Evolutionary conservation across 768 basidiomycete species (phyloP).

Genomic region (Tulasnella sp.): DNA sequence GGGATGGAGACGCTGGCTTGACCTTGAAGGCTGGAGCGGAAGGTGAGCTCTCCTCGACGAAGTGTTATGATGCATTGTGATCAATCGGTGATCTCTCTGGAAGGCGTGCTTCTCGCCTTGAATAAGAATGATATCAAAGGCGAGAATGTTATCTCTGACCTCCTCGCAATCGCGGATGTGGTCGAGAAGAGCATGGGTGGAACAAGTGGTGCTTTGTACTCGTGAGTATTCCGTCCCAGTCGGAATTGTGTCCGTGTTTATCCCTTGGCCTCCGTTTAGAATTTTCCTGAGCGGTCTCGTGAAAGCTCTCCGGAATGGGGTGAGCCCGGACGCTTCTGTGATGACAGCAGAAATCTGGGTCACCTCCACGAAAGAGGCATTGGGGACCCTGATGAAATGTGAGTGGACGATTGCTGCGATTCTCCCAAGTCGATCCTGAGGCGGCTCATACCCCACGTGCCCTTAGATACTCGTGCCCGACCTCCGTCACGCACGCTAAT

Average conservation of each 20-base stretch:
- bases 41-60: slow-evolving; percentile 33
- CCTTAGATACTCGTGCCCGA: slow-evolving; percentile 63
- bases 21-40: slow-evolving; percentile 66
- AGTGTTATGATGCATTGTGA: slow-evolving; percentile 16
- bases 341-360: slow-evolving; percentile 49
- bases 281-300: slow-evolving; percentile 88
- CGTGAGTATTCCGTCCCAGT: slow-evolving; percentile 41
- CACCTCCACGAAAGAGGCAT: slow-evolving; percentile 45
- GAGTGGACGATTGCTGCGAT: background rate
- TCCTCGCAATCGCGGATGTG: slow-evolving; percentile 59
- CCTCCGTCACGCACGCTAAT: slow-evolving; percentile 85
- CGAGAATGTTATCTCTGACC: slow-evolving; percentile 49
- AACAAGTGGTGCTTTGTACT: slow-evolving; percentile 83
- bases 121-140: slow-evolving; percentile 47
- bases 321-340: slow-evolving; percentile 25
- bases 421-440: background rate
- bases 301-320: slow-evolving; percentile 45
- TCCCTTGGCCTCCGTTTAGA: slow-evolving; percentile 30
- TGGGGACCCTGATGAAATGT: slow-evolving; percentile 54
- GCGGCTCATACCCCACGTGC: background rate
- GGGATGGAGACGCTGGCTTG: slow-evolving; percentile 74
- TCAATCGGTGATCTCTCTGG: slow-evolving; percentile 15
- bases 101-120: slow-evolving; percentile 54
- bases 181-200: slow-evolving; percentile 85
- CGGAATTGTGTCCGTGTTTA: background rate